Base-by-base conservation (phyloP, 1,284 basidiomycete species). In the Cutaneotrichosporon sp. region DNA sequence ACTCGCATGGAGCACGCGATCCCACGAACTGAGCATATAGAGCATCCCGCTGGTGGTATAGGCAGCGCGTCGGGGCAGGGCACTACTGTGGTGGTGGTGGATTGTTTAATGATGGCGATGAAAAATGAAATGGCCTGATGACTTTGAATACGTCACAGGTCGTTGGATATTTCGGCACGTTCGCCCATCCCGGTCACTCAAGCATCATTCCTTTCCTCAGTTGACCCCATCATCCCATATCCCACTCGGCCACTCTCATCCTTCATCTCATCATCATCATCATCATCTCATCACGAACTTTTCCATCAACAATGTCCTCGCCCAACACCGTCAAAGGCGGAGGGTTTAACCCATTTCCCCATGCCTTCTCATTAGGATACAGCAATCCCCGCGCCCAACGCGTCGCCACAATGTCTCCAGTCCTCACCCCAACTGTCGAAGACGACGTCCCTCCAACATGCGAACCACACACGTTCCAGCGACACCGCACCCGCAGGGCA, bases 401-500 rank as follows among this genome's bases (percentile, higher is more conserved):
- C 29, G 27, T 41, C 19, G 46, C 34, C 12, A 43, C 39, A 19
- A 33, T 31, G 17, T 29, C 25, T 8, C 32, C 39, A 25, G 33
- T 26, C 25, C 22, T 32, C 20, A 45, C 43, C 14, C 20, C 22
- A 16, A 12, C 12, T 24, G 11, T 26, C 6, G 31, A 43, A 5
- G 29, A 31, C 1, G 41, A 43, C 14, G 32, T 24, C 3, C 24
- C 34, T 10, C 20, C 31, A 2, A 17, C 5, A 14, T 5, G 9
- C 14, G 26, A 37, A 10, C 46, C 50, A 1, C 29, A 52, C 26
- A 29, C 51, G 11, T 53, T 55, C n/a, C 16, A 33, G 16, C 38
- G 53, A 3, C 57, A 55, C 35, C 25, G 57, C 3, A 19, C 49
- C 17, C 57, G 53, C 5, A 51, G 51, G n/a, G 57, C 48, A 4